Percentiles rank a stretch among this genome's conserved stretches.
Conservation (phyloP, 257 asterid genomes). For the Thymus mandschuricus region DNA sequence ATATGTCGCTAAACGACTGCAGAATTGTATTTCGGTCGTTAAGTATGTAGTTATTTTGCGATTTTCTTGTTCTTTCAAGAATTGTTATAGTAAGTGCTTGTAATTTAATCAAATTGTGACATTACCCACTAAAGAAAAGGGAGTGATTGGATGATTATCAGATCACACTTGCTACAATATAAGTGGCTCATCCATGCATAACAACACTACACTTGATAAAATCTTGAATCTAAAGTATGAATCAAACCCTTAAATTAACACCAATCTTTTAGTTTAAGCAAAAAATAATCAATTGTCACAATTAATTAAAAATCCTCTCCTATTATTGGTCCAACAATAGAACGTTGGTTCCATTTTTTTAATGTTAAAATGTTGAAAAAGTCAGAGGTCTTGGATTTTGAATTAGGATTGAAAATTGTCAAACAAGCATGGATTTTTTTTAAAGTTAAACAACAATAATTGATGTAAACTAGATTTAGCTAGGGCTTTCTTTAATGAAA, state of each 20-base stretch:
- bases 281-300: constrained; percentile 10
- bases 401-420: neutral
- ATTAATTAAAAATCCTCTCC: neutral
- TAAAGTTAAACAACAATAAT: neutral
- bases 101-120: constrained; percentile 10
- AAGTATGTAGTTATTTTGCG: too few species aligned
- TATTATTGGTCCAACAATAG: constrained; percentile 13
- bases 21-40: too few species aligned
- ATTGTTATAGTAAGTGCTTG: neutral
- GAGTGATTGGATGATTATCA: neutral
- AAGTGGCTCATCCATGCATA: constrained; percentile 18
- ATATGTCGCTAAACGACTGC: too few species aligned
- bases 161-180: constrained; percentile 22
- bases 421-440: neutral
- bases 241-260: neutral
- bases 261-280: constrained; percentile 23
- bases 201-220: constrained; percentile 16
- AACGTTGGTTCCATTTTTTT: neutral
- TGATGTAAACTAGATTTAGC: neutral
- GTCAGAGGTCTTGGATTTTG: constrained; percentile 9
- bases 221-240: constrained; percentile 17
- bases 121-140: neutral
- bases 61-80: too few species aligned
- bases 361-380: neutral
- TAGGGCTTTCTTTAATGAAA: neutral